phyloP scores from a whole-genome alignment of 2,329 filamentous ascomycete species.

The Penicillium sp. region DNA sequence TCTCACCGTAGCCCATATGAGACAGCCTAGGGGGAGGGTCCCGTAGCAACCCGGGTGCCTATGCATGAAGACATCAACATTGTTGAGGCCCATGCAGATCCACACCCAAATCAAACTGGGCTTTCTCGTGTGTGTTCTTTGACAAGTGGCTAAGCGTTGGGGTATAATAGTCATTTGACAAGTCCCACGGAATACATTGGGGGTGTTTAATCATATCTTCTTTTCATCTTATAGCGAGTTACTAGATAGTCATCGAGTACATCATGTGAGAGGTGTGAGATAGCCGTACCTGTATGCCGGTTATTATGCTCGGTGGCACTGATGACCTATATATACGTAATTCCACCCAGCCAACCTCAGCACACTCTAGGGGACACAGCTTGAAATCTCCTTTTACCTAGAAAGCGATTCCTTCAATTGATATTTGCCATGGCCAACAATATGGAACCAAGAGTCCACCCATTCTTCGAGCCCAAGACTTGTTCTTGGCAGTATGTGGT shows the following conservation, averaged over 20 bases:
- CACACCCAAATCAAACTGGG: background rate
- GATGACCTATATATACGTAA: conserved; percentile 17
- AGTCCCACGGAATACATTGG: too few relatives aligned
- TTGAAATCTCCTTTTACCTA: too few relatives aligned
- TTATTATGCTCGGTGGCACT: background rate
- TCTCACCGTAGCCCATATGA: background rate
- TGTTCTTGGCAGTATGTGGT: conserved; percentile 62
- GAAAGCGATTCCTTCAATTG: too few relatives aligned
- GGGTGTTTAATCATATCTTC: background rate
- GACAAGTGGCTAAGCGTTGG: too few relatives aligned
- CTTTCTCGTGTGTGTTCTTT: background rate
- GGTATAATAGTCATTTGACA: too few relatives aligned
- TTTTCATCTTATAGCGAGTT: background rate
- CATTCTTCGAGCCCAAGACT: conserved; percentile 44
- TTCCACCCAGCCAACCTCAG: background rate
- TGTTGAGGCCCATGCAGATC: background rate
- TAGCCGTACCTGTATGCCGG: too few relatives aligned
- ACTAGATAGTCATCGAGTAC: background rate
- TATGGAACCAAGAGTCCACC: conserved; percentile 39
- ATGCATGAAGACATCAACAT: background rate
- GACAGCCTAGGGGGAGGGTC: background rate
- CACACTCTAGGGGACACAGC: too few relatives aligned
- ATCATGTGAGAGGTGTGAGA: background rate
- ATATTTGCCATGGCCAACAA: background rate
- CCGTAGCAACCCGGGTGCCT: background rate